Evolutionary conservation across 495 filamentous ascomycete species (phyloP).

Genomic region (Tuber borchii): DNA sequence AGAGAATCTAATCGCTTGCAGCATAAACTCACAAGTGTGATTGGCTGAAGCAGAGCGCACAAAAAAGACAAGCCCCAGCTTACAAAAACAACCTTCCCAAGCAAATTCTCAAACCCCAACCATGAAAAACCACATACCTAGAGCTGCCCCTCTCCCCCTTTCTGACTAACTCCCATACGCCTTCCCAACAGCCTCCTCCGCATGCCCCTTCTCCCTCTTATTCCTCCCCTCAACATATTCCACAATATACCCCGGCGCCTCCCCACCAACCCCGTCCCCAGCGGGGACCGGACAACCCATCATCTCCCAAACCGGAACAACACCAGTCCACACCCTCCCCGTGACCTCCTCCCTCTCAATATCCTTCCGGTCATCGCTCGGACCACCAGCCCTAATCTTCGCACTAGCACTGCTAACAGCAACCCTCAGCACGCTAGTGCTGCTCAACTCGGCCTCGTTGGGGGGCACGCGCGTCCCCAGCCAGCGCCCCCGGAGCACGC

Average conservation of each 20-base stretch:
- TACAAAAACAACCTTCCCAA: background rate
- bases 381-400: conserved; percentile 65
- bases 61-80: background rate
- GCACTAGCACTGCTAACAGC: conserved; percentile 64
- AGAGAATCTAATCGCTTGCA: background rate
- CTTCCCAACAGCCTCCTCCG: conserved; percentile 47
- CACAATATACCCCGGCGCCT: conserved; percentile 59
- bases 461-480: conserved; percentile 64
- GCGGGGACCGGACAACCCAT: conserved; percentile 64
- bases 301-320: conserved; percentile 64
- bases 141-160: background rate
- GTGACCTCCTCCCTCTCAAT: conserved; percentile 55
- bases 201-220: conserved; percentile 49
- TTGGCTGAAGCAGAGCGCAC: background rate
- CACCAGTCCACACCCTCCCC: conserved; percentile 67
- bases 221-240: conserved; percentile 55
- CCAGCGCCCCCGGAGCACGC: conserved; percentile 64
- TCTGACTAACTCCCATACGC: background rate
- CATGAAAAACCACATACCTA: background rate
- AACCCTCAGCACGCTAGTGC: conserved; percentile 68
- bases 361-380: conserved; percentile 67
- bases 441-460: conserved; percentile 65
- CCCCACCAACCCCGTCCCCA: conserved; percentile 54
- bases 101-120: background rate
- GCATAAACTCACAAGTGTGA: too few species aligned